Evolutionary conservation across 176 grass and related monocot species (phyloP), one percentile per base, ranked within the genome.

Genomic region (Carex scoparia): DNA sequence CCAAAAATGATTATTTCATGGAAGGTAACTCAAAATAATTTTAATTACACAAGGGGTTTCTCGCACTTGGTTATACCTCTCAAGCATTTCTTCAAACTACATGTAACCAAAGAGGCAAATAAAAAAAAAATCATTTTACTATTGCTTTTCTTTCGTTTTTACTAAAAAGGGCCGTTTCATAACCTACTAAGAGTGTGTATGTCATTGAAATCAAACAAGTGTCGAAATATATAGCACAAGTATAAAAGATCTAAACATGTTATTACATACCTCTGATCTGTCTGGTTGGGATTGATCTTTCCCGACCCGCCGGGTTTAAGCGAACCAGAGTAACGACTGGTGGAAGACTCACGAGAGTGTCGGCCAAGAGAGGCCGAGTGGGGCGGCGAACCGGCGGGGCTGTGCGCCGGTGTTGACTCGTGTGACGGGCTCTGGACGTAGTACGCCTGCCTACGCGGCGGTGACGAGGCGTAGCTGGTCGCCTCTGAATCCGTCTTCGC

Each of bases 341-440:
- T 93, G 54, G 93, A 95, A 55, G 88, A 91, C 23, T 94, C 91
- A 19, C 93, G 58, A 23, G 93, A 91, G 16, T 90, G 92, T 2
- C 82, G 82, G 0, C 89, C 89, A 3, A 86, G 88, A 78, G 27
- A 57, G 16, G 85, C 70, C 2, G 37, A 88, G 76, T 85, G 93
- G n/a, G 88, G 89, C 14, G 95, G 93, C 27, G 96, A 95, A 0
- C 85, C 91, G 6, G 87, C 88, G 0, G 96, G 96, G 94, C 87
- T 94, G 87, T 89, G 90, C 75, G 76, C 93, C 89, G 46, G 93
- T 84, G 0, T 79, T 89, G 5, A 90, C 89, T 94, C 96, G 78
- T 94, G 90, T 57, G 81, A 86, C 6, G 96, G 96, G 56, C 91
- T 95, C 91, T 99, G 96, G 46, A 99, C 93, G 85, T 95, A 99